A percentile compares a stretch with the other conserved stretches of the same genome.
phyloP scores from a whole-genome alignment of 2,329 filamentous ascomycete genomes.

The Blastomyces silverae region DNA sequence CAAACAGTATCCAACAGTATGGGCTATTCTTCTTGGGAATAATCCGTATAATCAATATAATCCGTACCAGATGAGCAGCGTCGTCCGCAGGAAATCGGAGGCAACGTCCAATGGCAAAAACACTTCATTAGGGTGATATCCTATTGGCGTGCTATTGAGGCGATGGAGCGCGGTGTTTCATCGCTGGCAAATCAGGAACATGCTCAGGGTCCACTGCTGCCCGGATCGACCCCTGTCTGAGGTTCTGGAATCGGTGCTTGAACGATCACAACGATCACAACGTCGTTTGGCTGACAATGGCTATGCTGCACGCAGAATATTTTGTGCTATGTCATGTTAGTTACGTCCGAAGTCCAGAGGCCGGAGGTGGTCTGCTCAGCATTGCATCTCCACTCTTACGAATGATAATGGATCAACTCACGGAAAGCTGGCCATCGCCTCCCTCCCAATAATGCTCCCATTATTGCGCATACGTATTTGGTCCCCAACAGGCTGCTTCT shows the following conservation, averaged over 20 bases:
- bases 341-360: too few relatives aligned
- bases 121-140: too few relatives aligned
- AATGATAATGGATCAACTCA: neutral
- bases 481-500: neutral
- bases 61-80: neutral
- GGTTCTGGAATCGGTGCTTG: neutral
- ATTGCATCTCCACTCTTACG: neutral
- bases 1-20: neutral
- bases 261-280: neutral
- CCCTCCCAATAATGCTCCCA: neutral
- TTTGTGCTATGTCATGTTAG: too few relatives aligned
- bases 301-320: neutral
- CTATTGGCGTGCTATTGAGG: neutral
- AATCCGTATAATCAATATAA: too few relatives aligned
- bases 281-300: neutral
- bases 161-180: neutral
- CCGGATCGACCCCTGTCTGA: neutral
- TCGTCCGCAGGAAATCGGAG: neutral
- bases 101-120: neutral
- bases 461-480: neutral
- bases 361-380: too few relatives aligned
- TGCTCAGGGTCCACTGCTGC: neutral
- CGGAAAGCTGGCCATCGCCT: neutral
- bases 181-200: conserved; percentile 1
- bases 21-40: neutral